These are phyloP conservation scores for Chlorella variabilis DNA, from an alignment of 163 green algal species.

Conservation along the genomic window DNA sequence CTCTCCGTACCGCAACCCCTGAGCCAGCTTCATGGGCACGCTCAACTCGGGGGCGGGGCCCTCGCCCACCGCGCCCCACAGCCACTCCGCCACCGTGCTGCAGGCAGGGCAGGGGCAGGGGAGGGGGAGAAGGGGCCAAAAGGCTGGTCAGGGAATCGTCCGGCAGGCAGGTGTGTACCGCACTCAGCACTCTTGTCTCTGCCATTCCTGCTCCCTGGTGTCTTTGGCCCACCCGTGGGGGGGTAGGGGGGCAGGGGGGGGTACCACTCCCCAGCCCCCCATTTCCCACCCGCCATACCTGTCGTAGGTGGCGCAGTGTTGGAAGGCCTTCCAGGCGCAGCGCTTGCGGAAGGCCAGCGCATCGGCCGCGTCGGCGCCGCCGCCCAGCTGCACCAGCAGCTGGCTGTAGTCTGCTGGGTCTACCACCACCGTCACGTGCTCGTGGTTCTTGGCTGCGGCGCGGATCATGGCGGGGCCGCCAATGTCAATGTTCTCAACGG, in stretches of 20 bases:
- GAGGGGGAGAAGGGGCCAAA: background rate
- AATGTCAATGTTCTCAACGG: conserved; percentile 99
- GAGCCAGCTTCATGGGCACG: conserved; percentile 83
- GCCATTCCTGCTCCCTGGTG: too few relatives aligned
- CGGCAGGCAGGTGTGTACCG: conserved; percentile 68
- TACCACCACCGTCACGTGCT: conserved; percentile 73
- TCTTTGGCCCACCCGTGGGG: too few relatives aligned
- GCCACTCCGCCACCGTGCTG: conserved; percentile 29
- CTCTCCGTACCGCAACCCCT: conserved; percentile 93
- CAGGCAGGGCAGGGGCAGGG: background rate
- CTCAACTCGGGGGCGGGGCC: conserved; percentile 60
- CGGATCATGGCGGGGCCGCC: conserved; percentile 98
- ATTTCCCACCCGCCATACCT: conserved; percentile 3
- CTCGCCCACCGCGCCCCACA: conserved; percentile 47
- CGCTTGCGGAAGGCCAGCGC: conserved; percentile 65
- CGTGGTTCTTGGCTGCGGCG: conserved; percentile 97
- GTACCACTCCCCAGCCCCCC: too few relatives aligned
- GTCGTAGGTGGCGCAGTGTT: conserved; percentile 97
- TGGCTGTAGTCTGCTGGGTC: conserved; percentile 83
- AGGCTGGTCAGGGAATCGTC: conserved; percentile 54
- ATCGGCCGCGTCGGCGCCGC: conserved; percentile 11
- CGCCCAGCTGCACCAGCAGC: conserved; percentile 67
- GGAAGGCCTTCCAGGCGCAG: conserved; percentile 98
- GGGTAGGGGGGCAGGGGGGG: too few relatives aligned
- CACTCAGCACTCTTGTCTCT: too few relatives aligned